Base-by-base conservation (phyloP, 805 yeast species). In the Myxozyma kluyveri region DNA sequence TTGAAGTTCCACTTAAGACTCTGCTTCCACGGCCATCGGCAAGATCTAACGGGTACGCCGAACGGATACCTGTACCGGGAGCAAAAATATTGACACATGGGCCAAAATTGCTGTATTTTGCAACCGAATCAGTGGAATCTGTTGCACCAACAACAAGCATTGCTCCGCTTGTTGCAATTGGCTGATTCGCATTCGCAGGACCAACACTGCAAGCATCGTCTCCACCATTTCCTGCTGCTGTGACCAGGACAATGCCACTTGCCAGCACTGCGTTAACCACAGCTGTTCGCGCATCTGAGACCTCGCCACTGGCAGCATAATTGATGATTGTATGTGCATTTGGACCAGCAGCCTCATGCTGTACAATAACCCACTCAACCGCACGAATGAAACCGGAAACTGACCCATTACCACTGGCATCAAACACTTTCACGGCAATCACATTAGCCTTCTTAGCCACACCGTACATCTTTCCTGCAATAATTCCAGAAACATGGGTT, bases 231-330 rank as follows among this genome's bases (percentile, higher is more conserved):
- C 97, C 97, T 29, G 97, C 96, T 45, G 97, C 96, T 61, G 88
- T 96, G 69, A 90, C 84, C 69, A 90, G 84, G 67, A 87, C 90
- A 53, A 91, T 72, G 63, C 96, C 96, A 29, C 90, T 86, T 59
- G 80, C 78, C 47, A 87, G 88, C 36, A 95, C 96, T 41, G 96
- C 96, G 62, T 87, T 82, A 42, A 87, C 95, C 50, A 96, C 96
- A 69, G 82, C 63, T 66, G 88, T 95, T 62, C 90, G 78, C 6
- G 96, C 82, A 45, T 88, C 86, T 2, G 96, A 86, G 65, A 83
- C 84, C 64, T 95, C 95, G 68, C 96, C 96, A 65, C 96, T 96
- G 54, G 90, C 76, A 14, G 96, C 89, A 91, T 89, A 88, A 74
- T 91, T 93, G 40, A 72, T 67, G n/a, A 72, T 46, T 14, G 49